Evolutionary conservation across 1,284 basidiomycete genomes (phyloP).

Genomic region (Trametes sp.): DNA sequence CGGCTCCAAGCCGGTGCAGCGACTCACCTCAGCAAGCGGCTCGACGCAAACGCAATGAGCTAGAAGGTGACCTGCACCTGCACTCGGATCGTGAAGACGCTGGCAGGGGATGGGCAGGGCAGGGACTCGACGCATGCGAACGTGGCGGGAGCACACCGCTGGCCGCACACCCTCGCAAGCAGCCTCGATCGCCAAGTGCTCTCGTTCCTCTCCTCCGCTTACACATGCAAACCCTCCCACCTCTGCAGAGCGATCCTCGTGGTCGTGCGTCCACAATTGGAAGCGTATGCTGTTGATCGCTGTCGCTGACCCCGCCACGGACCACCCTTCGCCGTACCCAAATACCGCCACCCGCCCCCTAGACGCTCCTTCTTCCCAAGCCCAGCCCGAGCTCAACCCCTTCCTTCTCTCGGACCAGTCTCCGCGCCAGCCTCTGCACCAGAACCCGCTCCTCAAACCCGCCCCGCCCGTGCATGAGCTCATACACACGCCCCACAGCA

Average conservation of each 20-base stretch:
- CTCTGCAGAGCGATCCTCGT: not conserved
- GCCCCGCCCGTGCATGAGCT: slow-evolving; percentile 37
- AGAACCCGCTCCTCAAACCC: no score
- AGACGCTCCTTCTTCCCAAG: slow-evolving; percentile 15
- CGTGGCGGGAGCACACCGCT: slow-evolving; percentile 36
- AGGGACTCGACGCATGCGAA: slow-evolving; percentile 48
- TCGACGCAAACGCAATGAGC: slow-evolving; percentile 43
- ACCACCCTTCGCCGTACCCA: slow-evolving; percentile 24
- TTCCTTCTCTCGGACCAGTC: no score
- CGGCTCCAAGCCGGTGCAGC: slow-evolving; percentile 42
- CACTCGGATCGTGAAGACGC: slow-evolving; percentile 4
- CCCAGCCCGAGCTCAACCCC: not conserved
- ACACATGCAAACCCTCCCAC: slow-evolving; percentile 17
- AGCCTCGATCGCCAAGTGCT: slow-evolving; percentile 19
- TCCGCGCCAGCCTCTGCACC: no score
- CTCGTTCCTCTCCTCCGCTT: slow-evolving; percentile 11
- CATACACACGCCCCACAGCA: slow-evolving; percentile 44
- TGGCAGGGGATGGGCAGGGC: slow-evolving; percentile 20
- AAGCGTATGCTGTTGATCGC: slow-evolving; percentile 26
- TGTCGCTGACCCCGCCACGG: slow-evolving; percentile 19
- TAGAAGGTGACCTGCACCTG: slow-evolving; percentile 6
- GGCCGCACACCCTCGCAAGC: slow-evolving; percentile 24
- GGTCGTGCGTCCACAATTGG: slow-evolving; percentile 15
- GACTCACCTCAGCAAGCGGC: slow-evolving; percentile 45
- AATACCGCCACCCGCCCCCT: slow-evolving; percentile 22